These are phyloP conservation scores for Aspergillus proliferans DNA, from an alignment of 2,329 filamentous ascomycete species.

Conservation along the genomic window DNA sequence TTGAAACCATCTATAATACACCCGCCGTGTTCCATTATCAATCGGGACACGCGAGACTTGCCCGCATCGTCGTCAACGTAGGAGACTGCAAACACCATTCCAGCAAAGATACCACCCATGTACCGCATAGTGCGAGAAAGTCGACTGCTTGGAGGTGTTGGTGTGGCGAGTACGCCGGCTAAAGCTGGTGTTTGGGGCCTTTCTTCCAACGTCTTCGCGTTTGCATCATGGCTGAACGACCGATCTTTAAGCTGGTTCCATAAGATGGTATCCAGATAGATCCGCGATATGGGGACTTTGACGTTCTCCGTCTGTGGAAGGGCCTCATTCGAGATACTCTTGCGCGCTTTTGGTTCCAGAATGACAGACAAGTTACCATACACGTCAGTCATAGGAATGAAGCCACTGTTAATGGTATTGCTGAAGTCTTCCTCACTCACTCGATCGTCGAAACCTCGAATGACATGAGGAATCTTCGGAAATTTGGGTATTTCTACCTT, in stretches of 20 bases:
- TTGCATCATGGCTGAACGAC: constrained; percentile 25
- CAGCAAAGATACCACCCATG: constrained; percentile 55
- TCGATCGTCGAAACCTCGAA: constrained; percentile 37
- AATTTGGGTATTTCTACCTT: constrained; percentile 40
- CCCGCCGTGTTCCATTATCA: constrained; percentile 68
- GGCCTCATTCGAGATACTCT: constrained; percentile 32
- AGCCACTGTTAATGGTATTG: constrained; percentile 17
- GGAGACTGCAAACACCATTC: constrained; percentile 84
- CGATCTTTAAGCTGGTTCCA: constrained; percentile 43
- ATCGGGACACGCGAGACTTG: constrained; percentile 52
- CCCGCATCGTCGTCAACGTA: constrained; percentile 55
- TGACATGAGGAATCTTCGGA: constrained; percentile 39
- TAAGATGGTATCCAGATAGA: constrained; percentile 43
- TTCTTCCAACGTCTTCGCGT: constrained; percentile 11
- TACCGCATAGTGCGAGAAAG: constrained; percentile 36
- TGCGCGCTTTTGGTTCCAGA: constrained; percentile 37
- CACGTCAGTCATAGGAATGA: constrained; percentile 34
- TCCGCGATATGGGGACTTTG: constrained; percentile 37
- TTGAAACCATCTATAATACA: constrained; percentile 72
- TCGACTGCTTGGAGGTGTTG: constrained; percentile 45
- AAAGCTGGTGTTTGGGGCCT: constrained; percentile 28
- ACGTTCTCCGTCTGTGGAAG: constrained; percentile 24
- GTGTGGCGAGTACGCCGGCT: constrained; percentile 33
- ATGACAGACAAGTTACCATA: constrained; percentile 38
- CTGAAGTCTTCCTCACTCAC: constrained; percentile 22